Conservation (phyloP, 805 yeast species). For the Monosporozyma aerobia region DNA sequence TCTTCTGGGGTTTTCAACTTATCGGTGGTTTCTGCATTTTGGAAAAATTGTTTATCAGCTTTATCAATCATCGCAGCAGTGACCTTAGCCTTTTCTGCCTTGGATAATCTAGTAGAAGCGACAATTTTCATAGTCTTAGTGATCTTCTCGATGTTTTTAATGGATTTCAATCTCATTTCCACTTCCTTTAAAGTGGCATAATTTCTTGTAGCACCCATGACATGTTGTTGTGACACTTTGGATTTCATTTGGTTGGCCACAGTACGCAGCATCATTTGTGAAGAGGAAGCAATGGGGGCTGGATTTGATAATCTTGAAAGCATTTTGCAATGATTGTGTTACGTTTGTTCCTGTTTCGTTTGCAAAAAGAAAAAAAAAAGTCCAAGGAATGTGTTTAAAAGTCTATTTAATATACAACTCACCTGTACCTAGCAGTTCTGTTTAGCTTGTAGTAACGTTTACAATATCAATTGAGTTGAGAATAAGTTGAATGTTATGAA, state of each 20-base stretch:
- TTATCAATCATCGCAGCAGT: slow-evolving; percentile 77
- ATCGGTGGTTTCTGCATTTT: slow-evolving; percentile 68
- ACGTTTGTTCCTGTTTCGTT: not conserved
- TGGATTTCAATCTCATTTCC: slow-evolving; percentile 94
- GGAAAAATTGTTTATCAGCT: slow-evolving; percentile 70
- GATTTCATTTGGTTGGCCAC: not conserved
- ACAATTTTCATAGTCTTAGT: slow-evolving; percentile 99
- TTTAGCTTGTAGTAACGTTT: not conserved
- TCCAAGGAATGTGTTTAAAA: not conserved
- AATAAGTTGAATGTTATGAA: too few relatives aligned
- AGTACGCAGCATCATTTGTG: not conserved
- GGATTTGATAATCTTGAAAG: not conserved
- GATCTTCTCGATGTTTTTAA: slow-evolving; percentile 97
- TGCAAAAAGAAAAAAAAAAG: too few relatives aligned
- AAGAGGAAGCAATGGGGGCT: not conserved
- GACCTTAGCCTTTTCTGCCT: slow-evolving; percentile 92
- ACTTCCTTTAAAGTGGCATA: slow-evolving; percentile 98
- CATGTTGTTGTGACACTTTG: not conserved
- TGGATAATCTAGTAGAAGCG: slow-evolving; percentile 91
- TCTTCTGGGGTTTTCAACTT: slow-evolving; percentile 32
- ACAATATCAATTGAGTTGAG: not conserved
- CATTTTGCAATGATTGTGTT: not conserved
- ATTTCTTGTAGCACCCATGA: slow-evolving; percentile 41
- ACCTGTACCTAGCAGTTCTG: not conserved
- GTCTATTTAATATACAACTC: not conserved